A percentile compares a stretch with the other conserved stretches of the same genome.
Conservation (phyloP, 2,329 filamentous ascomycete genomes). For the Aspergillus felis region DNA sequence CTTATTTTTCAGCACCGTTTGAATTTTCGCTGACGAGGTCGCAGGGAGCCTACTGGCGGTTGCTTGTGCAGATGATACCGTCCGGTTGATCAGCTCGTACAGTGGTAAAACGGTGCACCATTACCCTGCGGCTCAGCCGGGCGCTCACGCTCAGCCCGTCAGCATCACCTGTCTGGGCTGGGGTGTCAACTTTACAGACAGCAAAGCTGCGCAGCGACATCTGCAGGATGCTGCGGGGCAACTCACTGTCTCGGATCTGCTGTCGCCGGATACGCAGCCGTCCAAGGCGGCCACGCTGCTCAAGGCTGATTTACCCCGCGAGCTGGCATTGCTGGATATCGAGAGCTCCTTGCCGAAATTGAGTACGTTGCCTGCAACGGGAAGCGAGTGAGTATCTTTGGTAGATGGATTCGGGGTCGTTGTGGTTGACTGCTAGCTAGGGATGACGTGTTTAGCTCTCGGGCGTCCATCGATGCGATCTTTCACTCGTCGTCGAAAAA, state of each 20-base stretch:
- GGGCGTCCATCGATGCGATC: constrained; percentile 65
- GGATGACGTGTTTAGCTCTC: constrained; percentile 63
- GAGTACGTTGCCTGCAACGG: constrained; percentile 64
- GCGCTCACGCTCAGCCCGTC: constrained; percentile 13
- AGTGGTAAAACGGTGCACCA: constrained; percentile 77
- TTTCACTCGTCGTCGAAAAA: constrained; percentile 61
- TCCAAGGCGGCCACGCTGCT: constrained; percentile 34
- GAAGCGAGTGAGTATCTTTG: constrained; percentile 49
- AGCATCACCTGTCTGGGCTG: constrained; percentile 50
- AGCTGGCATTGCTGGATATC: constrained; percentile 70
- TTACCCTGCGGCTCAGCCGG: constrained; percentile 42
- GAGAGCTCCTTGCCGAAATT: constrained; percentile 73
- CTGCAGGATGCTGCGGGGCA: constrained; percentile 33
- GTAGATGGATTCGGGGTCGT: not conserved
- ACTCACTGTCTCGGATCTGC: constrained; percentile 40
- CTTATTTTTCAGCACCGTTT: not conserved
- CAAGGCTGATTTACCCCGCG: constrained; percentile 62
- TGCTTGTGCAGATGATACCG: constrained; percentile 75
- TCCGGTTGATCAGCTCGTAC: constrained; percentile 73
- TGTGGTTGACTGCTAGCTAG: constrained; percentile 26
- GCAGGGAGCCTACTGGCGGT: constrained; percentile 67
- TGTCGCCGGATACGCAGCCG: constrained; percentile 36
- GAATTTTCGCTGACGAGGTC: not conserved
- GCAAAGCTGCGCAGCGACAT: constrained; percentile 40
- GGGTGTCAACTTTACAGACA: constrained; percentile 54